Evolutionary conservation across 164 flowering plant genomes (phyloP), one percentile per base, ranked within the genome.

Genomic region (Berberis vulgaris): DNA sequence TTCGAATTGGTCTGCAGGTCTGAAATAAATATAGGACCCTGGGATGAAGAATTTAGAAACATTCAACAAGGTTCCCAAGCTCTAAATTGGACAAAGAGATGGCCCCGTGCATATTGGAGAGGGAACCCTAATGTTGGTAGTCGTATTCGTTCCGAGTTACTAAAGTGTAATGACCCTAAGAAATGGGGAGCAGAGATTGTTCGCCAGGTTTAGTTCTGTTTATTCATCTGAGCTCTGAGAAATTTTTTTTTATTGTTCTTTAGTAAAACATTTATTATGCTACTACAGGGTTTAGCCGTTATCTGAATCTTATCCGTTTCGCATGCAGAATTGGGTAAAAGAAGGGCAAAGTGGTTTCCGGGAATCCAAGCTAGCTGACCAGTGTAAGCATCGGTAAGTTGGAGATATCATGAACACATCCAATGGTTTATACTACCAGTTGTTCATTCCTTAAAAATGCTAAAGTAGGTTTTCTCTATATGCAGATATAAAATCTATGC

Each of bases 401-500:
- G 47, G 26, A 26, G 26, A 26, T 26, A 26, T 26, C 26, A 26
- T 6, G 43, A 6, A 54, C 7, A 3, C 8, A 1, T 45, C 39
- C 57, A 5, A 3, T 10, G 43, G 6, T 3, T n/a, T 41, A 41
- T 58, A 12, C 45, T 42, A 7, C 10, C 5, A 38, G 39, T 7
- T 39, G 39, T 9, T 1, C 5, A 54, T 8, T 11, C 7, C 5
- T 5, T 11, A 6, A 11, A 5, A 5, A 54, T 11, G 11, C 13
- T 54, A 7, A 54, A 26, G 13, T 5, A 5, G 39, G 6, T 9
- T 5, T 57, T 41, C 39, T 45, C 8, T 26, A 45, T 43, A 39
- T 71, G 72, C 82, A 91, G 98, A 71, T 91, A 89, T 63, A 92
- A 89, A 71, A 89, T 92, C n/a, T 92, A 89, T 65, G 93, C 95